Evolutionary conservation across 2,329 filamentous ascomycete species (phyloP).

Genomic region (Acarospora socialis): DNA sequence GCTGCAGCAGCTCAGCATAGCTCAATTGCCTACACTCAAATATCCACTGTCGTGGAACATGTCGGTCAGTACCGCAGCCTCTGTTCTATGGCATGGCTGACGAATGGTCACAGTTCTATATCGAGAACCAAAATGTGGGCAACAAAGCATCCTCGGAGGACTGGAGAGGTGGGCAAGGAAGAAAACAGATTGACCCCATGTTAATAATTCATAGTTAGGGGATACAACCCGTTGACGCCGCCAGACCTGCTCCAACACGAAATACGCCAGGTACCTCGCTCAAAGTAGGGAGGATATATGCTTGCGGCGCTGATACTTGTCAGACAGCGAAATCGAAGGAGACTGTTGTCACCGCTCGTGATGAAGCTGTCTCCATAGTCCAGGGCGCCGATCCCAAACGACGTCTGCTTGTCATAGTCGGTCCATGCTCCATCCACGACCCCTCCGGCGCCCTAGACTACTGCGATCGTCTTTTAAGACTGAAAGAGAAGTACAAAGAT

Average conservation of each 20-base stretch:
- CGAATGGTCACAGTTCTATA: slow-evolving; percentile 49
- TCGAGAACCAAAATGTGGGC: slow-evolving; percentile 65
- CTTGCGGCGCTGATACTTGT: not conserved
- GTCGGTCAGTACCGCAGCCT: too few relatives aligned
- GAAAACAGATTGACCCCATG: not conserved
- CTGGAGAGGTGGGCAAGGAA: slow-evolving; percentile 55
- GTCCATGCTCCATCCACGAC: slow-evolving; percentile 95
- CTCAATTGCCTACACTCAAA: too few relatives aligned
- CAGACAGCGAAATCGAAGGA: slow-evolving; percentile 27
- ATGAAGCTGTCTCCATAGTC: slow-evolving; percentile 57
- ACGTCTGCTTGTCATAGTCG: slow-evolving; percentile 84
- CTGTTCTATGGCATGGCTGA: too few relatives aligned
- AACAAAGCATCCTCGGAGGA: slow-evolving; percentile 62
- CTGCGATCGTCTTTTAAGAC: slow-evolving; percentile 58
- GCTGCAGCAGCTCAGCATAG: too few relatives aligned
- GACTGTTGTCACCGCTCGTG: slow-evolving; percentile 29
- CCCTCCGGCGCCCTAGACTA: slow-evolving; percentile 80
- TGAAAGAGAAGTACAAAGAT: slow-evolving; percentile 64
- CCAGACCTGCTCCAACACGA: slow-evolving; percentile 93
- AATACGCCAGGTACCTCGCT: slow-evolving; percentile 41
- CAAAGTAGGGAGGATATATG: not conserved
- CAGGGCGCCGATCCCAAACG: slow-evolving; percentile 55
- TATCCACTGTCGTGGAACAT: too few relatives aligned
- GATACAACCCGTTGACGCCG: slow-evolving; percentile 84
- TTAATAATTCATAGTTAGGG: slow-evolving; percentile 53